These are phyloP conservation scores for Entomortierella beljakovae DNA, from an alignment of 192 early-diverging fungal genomes.

Conservation along the genomic window DNA sequence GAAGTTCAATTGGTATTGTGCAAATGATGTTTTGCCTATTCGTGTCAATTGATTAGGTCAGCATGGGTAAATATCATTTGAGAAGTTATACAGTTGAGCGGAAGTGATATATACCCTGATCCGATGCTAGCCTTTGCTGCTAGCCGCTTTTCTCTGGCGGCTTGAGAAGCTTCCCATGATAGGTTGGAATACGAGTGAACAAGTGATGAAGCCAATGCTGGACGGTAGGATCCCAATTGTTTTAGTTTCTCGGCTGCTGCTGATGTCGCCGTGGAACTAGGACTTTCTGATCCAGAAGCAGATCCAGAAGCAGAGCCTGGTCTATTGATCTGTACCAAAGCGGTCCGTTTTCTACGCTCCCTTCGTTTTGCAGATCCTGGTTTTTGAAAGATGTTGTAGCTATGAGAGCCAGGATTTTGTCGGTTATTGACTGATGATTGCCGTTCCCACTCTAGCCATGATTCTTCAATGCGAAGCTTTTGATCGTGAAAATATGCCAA, in stretches of 20 bases:
- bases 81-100: not conserved
- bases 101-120: conserved; percentile 12
- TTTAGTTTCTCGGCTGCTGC: conserved; percentile 16
- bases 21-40: conserved; percentile 34
- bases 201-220: conserved; percentile 38
- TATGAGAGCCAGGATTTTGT: conserved; percentile 7
- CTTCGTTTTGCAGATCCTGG: conserved; percentile 32
- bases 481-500: conserved; percentile 28
- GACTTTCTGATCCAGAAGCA: conserved; percentile 6
- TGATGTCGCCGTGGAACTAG: not conserved
- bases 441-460: conserved; percentile 49
- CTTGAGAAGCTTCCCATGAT: conserved; percentile 39
- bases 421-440: conserved; percentile 26
- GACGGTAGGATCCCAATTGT: conserved; percentile 28
- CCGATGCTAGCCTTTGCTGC: conserved; percentile 20
- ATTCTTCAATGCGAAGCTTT: conserved; percentile 37
- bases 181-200: conserved; percentile 41
- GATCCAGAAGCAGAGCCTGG: conserved; percentile 10
- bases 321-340: conserved; percentile 4
- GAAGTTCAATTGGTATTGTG: conserved; percentile 35
- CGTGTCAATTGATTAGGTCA: not conserved
- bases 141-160: conserved; percentile 40
- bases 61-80: not conserved
- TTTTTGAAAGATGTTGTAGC: conserved; percentile 29
- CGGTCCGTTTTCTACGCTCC: conserved; percentile 22